Evolutionary conservation across 208 protist genomes (phyloP).

Genomic region (Spongospora subterranea): DNA sequence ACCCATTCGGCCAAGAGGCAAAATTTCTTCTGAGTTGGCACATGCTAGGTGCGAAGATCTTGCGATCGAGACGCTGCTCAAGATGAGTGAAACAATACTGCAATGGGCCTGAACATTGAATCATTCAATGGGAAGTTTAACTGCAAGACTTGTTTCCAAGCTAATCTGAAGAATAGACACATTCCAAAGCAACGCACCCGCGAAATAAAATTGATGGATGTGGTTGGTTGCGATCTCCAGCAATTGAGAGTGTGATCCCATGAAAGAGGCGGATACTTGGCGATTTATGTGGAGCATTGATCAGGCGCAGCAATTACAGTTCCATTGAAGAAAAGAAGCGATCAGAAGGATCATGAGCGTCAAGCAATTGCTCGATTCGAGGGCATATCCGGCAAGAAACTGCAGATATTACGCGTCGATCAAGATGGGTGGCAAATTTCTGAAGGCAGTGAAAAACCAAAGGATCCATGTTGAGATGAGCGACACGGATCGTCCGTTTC

Average conservation of each 20-base stretch:
- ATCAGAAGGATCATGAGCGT: background rate
- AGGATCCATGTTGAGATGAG: background rate
- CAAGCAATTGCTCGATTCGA: background rate
- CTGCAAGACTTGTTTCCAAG: slow-evolving; percentile 13
- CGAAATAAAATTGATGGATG: background rate
- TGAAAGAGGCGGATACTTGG: background rate
- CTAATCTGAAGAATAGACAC: background rate
- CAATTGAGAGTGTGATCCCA: background rate
- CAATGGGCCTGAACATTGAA: background rate
- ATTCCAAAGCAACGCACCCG: slow-evolving; percentile 23
- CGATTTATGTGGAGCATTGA: background rate
- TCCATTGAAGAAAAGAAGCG: background rate
- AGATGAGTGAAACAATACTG: background rate
- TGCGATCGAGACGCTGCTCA: background rate
- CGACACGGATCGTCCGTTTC: slow-evolving; percentile 9
- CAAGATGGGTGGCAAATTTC: background rate
- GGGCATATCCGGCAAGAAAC: background rate
- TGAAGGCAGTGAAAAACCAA: background rate
- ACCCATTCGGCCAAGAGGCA: background rate
- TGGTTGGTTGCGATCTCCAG: slow-evolving; percentile 23
- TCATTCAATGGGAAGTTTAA: background rate
- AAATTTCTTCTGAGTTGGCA: background rate
- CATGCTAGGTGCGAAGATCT: background rate
- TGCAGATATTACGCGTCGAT: slow-evolving; percentile 28
- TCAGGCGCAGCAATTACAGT: background rate